Conservation (phyloP, 176 grass and related monocot genomes). For the Oryza glaberrima region DNA sequence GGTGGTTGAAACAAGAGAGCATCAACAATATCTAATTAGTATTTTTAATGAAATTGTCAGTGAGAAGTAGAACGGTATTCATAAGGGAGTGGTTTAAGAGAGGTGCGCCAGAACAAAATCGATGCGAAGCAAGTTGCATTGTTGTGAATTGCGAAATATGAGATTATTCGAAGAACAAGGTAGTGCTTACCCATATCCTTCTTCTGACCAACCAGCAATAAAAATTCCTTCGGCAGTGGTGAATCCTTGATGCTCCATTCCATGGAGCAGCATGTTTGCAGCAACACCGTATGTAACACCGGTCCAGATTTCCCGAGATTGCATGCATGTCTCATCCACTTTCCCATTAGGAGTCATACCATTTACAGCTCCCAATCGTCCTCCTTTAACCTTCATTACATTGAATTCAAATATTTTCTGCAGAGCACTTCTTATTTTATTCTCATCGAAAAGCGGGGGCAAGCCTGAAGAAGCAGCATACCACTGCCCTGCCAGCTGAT, state of each 20-base stretch:
- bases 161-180: not conserved
- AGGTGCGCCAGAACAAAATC: not conserved
- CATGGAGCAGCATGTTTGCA: constrained; percentile 88
- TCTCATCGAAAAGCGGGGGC: constrained; percentile 75
- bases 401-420: constrained; percentile 98
- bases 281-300: constrained; percentile 93
- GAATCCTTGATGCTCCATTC: constrained; percentile 96
- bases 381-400: constrained; percentile 96
- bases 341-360: constrained; percentile 92
- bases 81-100: not conserved
- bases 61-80: not conserved
- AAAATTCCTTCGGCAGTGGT: constrained; percentile 86
- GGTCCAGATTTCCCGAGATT: constrained; percentile 98
- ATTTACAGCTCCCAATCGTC: constrained; percentile 85
- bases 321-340: constrained; percentile 90
- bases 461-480: constrained; percentile 81
- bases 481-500: constrained; percentile 95
- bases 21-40: not conserved
- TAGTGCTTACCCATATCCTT: constrained; percentile 83
- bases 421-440: constrained; percentile 70
- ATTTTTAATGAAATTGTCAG: not conserved
- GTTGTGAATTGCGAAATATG: not conserved
- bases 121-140: not conserved
- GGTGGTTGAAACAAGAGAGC: not conserved
- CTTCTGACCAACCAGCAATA: constrained; percentile 84